Percentiles rank a stretch among this genome's conserved stretches.
phyloP scores from a whole-genome alignment of 768 basidiomycete species.

The Saitozyma podzolica region DNA sequence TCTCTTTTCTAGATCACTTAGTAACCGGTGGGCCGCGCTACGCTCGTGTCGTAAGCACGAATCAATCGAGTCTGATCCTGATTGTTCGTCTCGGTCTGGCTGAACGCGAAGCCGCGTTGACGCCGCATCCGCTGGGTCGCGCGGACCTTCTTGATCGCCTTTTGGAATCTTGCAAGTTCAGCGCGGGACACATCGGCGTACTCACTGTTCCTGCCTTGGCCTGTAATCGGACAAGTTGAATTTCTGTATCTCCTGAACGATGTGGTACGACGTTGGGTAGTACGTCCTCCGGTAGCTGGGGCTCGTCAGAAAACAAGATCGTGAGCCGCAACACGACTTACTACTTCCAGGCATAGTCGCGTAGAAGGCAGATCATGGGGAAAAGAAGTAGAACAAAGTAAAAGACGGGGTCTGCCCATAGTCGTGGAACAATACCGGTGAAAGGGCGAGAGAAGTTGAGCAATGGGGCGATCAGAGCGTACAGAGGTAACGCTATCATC shows the following conservation, averaged over 20 bases:
- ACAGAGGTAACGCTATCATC: constrained; percentile 91
- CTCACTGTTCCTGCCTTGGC: constrained; percentile 91
- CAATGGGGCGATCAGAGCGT: constrained; percentile 82
- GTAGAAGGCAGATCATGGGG: constrained; percentile 76
- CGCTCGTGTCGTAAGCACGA: constrained; percentile 55
- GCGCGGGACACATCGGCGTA: neutral
- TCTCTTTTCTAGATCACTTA: constrained; percentile 11
- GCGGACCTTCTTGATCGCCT: constrained; percentile 99
- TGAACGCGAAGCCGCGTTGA: constrained; percentile 96
- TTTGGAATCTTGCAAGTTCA: constrained; percentile 71
- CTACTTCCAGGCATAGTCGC: constrained; percentile 99
- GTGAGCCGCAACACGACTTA: constrained; percentile 55
- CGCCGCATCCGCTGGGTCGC: constrained; percentile 95
- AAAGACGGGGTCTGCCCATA: constrained; percentile 86
- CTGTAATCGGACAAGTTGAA: constrained; percentile 97
- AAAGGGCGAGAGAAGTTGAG: constrained; percentile 86
- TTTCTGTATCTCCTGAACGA: constrained; percentile 98
- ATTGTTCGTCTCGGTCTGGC: constrained; percentile 84
- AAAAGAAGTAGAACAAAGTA: constrained; percentile 84
- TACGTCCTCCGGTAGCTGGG: constrained; percentile 86
- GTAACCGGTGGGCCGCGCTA: constrained; percentile 49
- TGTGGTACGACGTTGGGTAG: constrained; percentile 88
- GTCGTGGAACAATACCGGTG: constrained; percentile 76
- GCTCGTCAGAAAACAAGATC: neutral
- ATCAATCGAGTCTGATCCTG: constrained; percentile 73